A percentile compares a stretch with the other conserved stretches of the same genome.
Conservation (phyloP, 345 rosid genomes). For the Syzygium oleosum region DNA sequence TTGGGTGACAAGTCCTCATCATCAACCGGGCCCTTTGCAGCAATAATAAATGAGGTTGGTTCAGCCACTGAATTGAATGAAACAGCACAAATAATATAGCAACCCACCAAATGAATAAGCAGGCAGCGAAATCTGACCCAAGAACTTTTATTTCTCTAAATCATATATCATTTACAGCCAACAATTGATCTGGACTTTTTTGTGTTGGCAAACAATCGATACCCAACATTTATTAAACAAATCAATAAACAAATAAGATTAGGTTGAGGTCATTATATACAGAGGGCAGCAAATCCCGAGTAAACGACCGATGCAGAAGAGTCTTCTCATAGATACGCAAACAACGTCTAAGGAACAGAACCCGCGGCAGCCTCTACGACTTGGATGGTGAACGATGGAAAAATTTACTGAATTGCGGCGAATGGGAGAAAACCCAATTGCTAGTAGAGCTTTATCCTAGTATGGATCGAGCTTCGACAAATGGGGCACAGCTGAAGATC, state of each 20-base stretch:
- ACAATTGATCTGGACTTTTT: background rate
- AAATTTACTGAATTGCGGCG: background rate
- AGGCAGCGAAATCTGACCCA: background rate
- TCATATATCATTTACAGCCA: background rate
- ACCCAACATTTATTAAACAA: background rate
- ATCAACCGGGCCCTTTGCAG: background rate
- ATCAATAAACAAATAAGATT: background rate
- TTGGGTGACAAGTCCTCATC: background rate
- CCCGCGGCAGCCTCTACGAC: background rate
- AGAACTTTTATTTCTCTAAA: background rate
- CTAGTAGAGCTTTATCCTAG: slow-evolving; percentile 80
- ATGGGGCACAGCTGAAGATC: slow-evolving; percentile 72
- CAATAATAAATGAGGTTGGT: background rate
- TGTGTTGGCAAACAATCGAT: background rate
- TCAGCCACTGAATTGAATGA: background rate
- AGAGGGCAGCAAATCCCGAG: background rate
- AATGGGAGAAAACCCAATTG: background rate
- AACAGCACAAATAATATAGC: background rate
- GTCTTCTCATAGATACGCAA: background rate
- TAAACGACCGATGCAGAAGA: background rate
- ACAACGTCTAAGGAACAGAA: background rate
- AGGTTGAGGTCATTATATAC: background rate
- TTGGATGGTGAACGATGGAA: background rate
- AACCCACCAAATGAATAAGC: background rate
- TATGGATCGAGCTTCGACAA: slow-evolving; percentile 64